Conservation (phyloP, 768 basidiomycete species). For the Lyophyllum semitale region DNA sequence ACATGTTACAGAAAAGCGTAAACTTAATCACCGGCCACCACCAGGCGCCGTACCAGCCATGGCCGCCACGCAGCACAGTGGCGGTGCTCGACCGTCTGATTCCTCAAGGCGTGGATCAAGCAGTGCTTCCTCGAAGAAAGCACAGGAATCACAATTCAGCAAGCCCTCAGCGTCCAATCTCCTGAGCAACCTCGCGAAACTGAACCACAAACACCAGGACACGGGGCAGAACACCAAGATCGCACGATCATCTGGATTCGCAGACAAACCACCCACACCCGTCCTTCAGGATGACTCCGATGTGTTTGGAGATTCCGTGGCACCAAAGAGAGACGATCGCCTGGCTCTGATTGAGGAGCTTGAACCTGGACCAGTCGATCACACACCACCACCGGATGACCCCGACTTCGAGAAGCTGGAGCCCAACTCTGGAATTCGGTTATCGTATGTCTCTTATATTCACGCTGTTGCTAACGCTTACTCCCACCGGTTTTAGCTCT, state of each 20-base stretch:
- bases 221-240: slow-evolving; percentile 9
- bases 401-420: slow-evolving; percentile 78
- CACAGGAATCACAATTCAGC: slow-evolving; percentile 12
- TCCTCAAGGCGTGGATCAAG: slow-evolving; percentile 4
- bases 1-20: slow-evolving; percentile 39
- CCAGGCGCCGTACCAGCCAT: slow-evolving; percentile 3
- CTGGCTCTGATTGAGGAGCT: slow-evolving; percentile 79
- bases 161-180: slow-evolving; percentile 54
- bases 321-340: slow-evolving; percentile 52
- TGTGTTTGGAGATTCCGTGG: slow-evolving; percentile 1
- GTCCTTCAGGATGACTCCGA: not conserved
- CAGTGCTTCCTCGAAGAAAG: not conserved
- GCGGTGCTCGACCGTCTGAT: not conserved
- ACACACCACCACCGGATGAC: slow-evolving; percentile 70
- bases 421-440: slow-evolving; percentile 87
- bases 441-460: slow-evolving; percentile 57
- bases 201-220: slow-evolving; percentile 26
- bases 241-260: slow-evolving; percentile 34
- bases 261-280: slow-evolving; percentile 32
- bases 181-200: slow-evolving; percentile 48
- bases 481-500: slow-evolving; percentile 48
- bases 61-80: not conserved
- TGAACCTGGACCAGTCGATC: slow-evolving; percentile 75
- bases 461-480: slow-evolving; percentile 2
- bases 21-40: slow-evolving; percentile 30